Conservation (phyloP, 768 basidiomycete species). For the Naganishia vaughanmartiniae region DNA sequence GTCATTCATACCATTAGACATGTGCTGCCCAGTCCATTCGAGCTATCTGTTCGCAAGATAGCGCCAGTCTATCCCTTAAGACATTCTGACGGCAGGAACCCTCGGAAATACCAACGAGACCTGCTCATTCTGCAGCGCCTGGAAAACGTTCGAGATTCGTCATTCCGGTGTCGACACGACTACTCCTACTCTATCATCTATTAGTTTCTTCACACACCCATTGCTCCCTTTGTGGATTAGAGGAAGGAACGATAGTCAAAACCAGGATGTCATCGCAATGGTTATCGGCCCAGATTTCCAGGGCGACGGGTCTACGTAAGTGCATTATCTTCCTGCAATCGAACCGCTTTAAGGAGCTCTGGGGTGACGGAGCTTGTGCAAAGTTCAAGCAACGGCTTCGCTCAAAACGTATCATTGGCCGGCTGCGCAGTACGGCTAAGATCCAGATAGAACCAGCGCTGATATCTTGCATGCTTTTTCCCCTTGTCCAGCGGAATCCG, state of each 20-base stretch:
- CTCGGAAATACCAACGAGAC: too few species aligned
- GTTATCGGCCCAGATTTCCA: slow-evolving; percentile 18
- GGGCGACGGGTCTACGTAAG: slow-evolving; percentile 23
- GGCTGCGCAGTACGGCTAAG: too few species aligned
- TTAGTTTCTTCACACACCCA: neutral
- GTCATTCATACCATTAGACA: too few species aligned
- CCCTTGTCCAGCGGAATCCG: slow-evolving; percentile 38
- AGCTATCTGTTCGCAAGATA: too few species aligned
- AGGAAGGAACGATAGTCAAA: neutral
- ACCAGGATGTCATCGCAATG: slow-evolving; percentile 23
- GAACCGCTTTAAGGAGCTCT: neutral
- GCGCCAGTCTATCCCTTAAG: too few species aligned
- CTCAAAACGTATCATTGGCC: too few species aligned
- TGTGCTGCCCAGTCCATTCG: too few species aligned
- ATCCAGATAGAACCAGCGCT: neutral
- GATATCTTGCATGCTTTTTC: neutral
- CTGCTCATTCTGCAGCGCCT: too few species aligned
- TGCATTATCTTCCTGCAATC: neutral
- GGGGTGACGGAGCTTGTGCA: neutral
- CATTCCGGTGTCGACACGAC: slow-evolving; percentile 9
- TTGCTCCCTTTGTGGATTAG: neutral
- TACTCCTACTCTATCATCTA: too few species aligned
- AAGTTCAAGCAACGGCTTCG: too few species aligned
- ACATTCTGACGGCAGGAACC: too few species aligned
- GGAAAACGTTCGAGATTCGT: slow-evolving; percentile 8